A percentile compares a stretch with the other conserved stretches of the same genome.
phyloP scores from a whole-genome alignment of 2,329 filamentous ascomycete species.

The Arthroderma uncinatum region DNA sequence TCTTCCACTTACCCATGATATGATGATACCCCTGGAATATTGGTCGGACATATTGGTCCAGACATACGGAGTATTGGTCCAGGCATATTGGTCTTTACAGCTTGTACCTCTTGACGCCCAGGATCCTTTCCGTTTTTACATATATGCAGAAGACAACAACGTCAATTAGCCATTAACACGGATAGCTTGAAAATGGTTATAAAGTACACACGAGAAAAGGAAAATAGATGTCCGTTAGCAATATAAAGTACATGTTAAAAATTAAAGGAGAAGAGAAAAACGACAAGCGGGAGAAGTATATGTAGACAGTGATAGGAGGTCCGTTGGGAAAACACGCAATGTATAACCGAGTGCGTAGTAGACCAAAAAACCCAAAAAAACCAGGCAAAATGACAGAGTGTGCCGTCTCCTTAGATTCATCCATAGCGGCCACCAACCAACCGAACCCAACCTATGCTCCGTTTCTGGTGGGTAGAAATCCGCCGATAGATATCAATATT shows the following conservation, averaged over 20 bases:
- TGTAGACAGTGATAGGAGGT: not conserved
- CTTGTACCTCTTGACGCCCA: not conserved
- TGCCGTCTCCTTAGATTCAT: not conserved
- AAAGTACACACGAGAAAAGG: not conserved
- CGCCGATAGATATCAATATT: not conserved
- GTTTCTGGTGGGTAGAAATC: not conserved
- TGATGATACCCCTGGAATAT: too few species aligned
- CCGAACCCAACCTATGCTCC: not conserved
- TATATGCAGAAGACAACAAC: not conserved
- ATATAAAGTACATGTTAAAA: slow-evolving; percentile 3
- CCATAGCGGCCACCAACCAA: not conserved
- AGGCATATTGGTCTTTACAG: too few species aligned
- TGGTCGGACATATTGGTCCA: too few species aligned
- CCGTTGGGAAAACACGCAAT: not conserved
- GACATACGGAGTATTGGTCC: too few species aligned
- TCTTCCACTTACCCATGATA: too few species aligned
- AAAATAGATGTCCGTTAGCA: not conserved
- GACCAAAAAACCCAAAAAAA: not conserved
- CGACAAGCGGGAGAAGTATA: not conserved
- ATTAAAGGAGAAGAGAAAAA: not conserved
- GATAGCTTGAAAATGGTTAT: not conserved
- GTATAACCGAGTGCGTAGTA: not conserved
- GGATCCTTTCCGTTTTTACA: not conserved
- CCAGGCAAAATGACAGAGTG: not conserved
- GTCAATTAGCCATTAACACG: not conserved